These are phyloP conservation scores for Xanthoceras sorbifolium DNA, from an alignment of 345 rosid genomes.

Conservation along the genomic window DNA sequence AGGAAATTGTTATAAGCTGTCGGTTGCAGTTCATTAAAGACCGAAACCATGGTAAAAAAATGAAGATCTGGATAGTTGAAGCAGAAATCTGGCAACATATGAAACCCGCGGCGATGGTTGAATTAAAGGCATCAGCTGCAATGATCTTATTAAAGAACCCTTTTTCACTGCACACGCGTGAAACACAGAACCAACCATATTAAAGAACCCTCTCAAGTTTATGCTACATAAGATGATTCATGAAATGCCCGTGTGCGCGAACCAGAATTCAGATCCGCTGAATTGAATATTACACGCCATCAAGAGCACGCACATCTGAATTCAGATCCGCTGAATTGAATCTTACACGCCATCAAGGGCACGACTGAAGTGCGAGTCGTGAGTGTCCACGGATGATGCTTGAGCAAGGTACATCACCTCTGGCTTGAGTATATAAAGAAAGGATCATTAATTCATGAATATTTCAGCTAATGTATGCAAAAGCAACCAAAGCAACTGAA, in stretches of 20 bases:
- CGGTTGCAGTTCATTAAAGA: background rate
- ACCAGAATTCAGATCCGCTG: too few relatives aligned
- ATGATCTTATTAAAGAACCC: background rate
- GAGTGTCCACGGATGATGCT: conserved; percentile 9
- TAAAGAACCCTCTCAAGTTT: background rate
- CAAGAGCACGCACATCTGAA: too few relatives aligned
- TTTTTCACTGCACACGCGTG: background rate
- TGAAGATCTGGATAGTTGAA: background rate
- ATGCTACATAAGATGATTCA: background rate
- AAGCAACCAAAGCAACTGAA: background rate
- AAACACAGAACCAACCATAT: background rate
- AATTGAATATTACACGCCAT: too few relatives aligned
- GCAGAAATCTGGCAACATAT: background rate
- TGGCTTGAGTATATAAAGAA: too few relatives aligned
- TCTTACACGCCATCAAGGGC: background rate
- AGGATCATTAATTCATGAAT: too few relatives aligned
- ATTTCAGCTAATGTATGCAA: too few relatives aligned
- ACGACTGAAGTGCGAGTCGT: background rate
- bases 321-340: background rate
- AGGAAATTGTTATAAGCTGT: background rate
- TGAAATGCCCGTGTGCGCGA: background rate
- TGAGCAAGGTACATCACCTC: background rate
- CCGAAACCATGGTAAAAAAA: background rate
- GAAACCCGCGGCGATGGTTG: conserved; percentile 5
- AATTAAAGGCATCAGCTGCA: background rate